Conservation (phyloP, 257 asterid genomes). For the Salvia rosmarinus region DNA sequence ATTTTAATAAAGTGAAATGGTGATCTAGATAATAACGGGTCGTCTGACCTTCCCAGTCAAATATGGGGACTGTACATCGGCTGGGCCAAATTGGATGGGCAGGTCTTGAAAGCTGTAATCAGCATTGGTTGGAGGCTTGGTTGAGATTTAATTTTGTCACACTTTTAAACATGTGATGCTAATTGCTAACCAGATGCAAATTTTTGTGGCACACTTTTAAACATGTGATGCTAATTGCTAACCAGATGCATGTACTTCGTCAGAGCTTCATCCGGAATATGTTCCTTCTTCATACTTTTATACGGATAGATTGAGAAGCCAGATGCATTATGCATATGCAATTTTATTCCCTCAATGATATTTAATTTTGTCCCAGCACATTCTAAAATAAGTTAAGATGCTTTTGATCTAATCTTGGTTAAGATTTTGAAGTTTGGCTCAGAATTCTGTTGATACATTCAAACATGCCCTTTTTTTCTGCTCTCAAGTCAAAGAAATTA, state of each 20-base stretch:
- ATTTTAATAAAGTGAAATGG: constrained; percentile 16
- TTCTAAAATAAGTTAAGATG: background rate
- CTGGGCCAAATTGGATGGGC: constrained; percentile 63
- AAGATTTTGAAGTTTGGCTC: background rate
- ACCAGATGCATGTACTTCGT: background rate
- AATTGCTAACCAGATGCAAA: too few species aligned
- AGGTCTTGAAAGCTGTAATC: constrained; percentile 58
- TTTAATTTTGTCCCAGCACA: background rate
- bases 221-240: background rate
- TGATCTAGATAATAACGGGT: constrained; percentile 56
- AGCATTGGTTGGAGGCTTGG: constrained; percentile 64
- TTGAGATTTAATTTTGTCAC: constrained; percentile 33
- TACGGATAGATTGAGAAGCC: background rate
- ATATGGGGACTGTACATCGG: constrained; percentile 77
- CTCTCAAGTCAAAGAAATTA: too few species aligned
- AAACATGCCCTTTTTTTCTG: background rate
- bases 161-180: background rate
- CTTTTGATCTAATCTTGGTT: constrained; percentile 11
- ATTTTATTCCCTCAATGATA: background rate
- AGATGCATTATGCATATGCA: background rate
- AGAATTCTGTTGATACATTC: constrained; percentile 5
- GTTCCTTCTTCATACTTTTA: background rate
- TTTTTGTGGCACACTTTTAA: background rate
- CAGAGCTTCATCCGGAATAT: background rate
- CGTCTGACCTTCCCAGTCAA: constrained; percentile 61